Evolutionary conservation across 257 asterid genomes (phyloP).

Genomic region (Hygrophila difformis): DNA sequence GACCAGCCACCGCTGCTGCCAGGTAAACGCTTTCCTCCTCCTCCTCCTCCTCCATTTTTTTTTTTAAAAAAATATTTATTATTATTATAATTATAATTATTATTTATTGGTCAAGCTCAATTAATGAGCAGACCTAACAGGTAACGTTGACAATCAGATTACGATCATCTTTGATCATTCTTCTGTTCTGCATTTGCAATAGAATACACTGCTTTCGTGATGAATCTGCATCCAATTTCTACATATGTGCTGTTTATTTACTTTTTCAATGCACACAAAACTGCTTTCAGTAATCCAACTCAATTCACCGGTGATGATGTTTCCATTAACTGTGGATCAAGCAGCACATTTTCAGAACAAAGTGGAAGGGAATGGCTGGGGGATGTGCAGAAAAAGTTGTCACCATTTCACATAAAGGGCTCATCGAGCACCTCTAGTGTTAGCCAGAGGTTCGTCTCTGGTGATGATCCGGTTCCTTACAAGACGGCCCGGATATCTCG

Average conservation of each 20-base stretch:
- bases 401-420: background rate
- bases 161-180: background rate
- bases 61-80: too few species aligned
- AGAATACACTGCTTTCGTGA: background rate
- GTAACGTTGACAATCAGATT: background rate
- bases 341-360: background rate
- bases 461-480: background rate
- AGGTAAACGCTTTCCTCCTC: too few species aligned
- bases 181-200: background rate
- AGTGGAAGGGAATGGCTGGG: background rate
- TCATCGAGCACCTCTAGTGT: constrained; percentile 5
- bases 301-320: background rate
- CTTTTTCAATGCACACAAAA: background rate
- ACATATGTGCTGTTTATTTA: background rate
- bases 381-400: background rate
- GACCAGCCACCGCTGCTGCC: too few species aligned
- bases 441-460: background rate
- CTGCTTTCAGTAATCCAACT: background rate
- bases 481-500: background rate
- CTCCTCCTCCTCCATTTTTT: too few species aligned
- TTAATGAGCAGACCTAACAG: too few species aligned
- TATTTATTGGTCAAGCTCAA: too few species aligned
- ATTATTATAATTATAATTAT: too few species aligned
- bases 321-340: background rate
- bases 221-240: background rate